Evolutionary conservation across 805 yeast species (phyloP).

Genomic region (Pichia nanzhaoensis): DNA sequence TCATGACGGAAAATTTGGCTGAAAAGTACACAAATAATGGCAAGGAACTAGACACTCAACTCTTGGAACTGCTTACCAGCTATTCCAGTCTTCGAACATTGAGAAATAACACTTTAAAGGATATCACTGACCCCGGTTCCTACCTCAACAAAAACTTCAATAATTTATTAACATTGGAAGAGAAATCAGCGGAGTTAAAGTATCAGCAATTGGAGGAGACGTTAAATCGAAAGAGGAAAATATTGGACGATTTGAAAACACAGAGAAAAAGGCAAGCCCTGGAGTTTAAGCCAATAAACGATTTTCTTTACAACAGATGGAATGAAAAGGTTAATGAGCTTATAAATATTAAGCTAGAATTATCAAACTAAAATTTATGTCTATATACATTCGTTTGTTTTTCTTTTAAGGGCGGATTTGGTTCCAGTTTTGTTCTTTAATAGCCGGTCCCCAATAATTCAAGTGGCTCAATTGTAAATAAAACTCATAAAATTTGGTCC

Average conservation of each 20-base stretch:
- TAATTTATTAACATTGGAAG: neutral
- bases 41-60: constrained; percentile 1
- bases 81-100: constrained; percentile 13
- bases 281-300: constrained; percentile 38
- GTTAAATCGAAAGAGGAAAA: constrained; percentile 32
- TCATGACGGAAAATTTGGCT: neutral
- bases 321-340: constrained; percentile 37
- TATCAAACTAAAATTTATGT: too few relatives aligned
- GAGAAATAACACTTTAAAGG: neutral
- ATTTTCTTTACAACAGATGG: constrained; percentile 45
- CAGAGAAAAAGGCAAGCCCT: constrained; percentile 39
- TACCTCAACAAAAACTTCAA: too few relatives aligned
- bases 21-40: constrained; percentile 11
- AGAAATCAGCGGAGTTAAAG: too few relatives aligned
- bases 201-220: neutral
- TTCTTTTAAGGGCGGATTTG: too few relatives aligned
- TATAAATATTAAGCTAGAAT: too few relatives aligned
- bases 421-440: too few relatives aligned
- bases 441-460: too few relatives aligned
- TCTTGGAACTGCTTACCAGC: constrained; percentile 12
- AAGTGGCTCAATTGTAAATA: too few relatives aligned
- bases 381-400: too few relatives aligned
- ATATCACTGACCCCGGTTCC: too few relatives aligned
- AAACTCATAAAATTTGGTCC: too few relatives aligned
- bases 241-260: constrained; percentile 36